These are phyloP conservation scores for Colletotrichum limetticola DNA, from an alignment of 2,329 filamentous ascomycete species.

Conservation along the genomic window DNA sequence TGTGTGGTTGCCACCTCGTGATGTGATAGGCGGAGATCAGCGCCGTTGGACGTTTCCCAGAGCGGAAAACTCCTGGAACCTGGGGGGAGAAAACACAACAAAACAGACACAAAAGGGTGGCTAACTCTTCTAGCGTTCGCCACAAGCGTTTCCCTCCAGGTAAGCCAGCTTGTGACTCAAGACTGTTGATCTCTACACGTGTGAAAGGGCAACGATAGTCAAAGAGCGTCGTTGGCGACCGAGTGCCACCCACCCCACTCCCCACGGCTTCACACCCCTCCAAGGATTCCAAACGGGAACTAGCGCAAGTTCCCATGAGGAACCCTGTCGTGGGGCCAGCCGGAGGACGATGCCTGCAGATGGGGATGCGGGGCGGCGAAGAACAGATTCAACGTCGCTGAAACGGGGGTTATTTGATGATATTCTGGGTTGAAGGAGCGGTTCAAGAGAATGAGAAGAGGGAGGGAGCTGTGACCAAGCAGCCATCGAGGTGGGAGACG, in stretches of 20 bases:
- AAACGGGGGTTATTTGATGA: constrained; percentile 27
- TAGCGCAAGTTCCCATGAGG: constrained; percentile 32
- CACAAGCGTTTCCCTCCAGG: constrained; percentile 1
- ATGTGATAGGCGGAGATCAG: neutral
- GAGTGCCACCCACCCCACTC: constrained; percentile 30
- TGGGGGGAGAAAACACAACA: neutral
- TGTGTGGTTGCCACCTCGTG: neutral
- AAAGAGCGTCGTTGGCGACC: constrained; percentile 19
- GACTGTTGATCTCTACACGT: constrained; percentile 20
- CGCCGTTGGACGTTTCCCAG: neutral
- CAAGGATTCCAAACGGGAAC: constrained; percentile 33
- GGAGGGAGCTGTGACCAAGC: neutral
- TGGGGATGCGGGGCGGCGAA: constrained; percentile 31
- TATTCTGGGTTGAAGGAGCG: neutral
- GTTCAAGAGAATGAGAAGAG: neutral
- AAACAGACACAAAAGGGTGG: neutral
- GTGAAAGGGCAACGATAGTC: constrained; percentile 12
- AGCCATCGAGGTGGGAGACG: neutral
- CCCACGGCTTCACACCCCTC: constrained; percentile 31
- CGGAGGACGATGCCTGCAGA: constrained; percentile 34
- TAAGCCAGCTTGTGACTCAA: constrained; percentile 1
- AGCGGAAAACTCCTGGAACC: neutral
- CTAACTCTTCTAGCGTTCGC: constrained; percentile 1
- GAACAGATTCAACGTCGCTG: constrained; percentile 30
- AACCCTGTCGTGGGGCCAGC: constrained; percentile 29